Conservation (phyloP, 2,329 filamentous ascomycete genomes). For the Ophiostoma piceae region DNA sequence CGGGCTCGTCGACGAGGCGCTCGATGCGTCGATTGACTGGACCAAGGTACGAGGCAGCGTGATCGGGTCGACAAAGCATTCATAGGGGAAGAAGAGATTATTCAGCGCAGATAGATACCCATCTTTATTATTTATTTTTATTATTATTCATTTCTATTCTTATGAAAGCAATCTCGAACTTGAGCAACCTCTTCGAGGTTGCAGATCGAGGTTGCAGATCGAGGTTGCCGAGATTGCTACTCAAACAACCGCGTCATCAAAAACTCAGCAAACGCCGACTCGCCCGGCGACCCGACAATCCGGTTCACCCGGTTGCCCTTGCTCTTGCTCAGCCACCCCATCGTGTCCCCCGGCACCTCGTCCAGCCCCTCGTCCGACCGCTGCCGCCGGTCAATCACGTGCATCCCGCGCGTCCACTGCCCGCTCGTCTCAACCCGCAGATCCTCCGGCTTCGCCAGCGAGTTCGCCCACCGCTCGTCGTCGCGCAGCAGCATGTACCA, state of each 20-base stretch:
- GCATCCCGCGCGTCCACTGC: slow-evolving; percentile 93
- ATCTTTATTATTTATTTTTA: background rate
- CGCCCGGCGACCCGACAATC: slow-evolving; percentile 64
- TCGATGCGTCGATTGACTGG: slow-evolving; percentile 92
- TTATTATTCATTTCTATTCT: background rate
- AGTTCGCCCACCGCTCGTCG: slow-evolving; percentile 51
- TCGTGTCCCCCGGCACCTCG: slow-evolving; percentile 62
- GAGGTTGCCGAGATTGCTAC: slow-evolving; percentile 27
- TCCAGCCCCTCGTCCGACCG: slow-evolving; percentile 48
- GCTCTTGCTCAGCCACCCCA: slow-evolving; percentile 66
- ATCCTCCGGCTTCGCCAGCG: slow-evolving; percentile 62
- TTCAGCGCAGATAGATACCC: slow-evolving; percentile 12
- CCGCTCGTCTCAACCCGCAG: slow-evolving; percentile 83
- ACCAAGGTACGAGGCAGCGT: slow-evolving; percentile 76
- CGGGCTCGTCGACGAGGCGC: slow-evolving; percentile 80
- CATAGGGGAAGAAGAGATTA: slow-evolving; percentile 32
- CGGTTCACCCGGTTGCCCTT: slow-evolving; percentile 77
- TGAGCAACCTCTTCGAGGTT: no score
- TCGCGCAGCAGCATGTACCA: slow-evolving; percentile 68
- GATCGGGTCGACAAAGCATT: slow-evolving; percentile 80
- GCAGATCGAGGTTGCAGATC: no score
- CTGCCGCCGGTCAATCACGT: slow-evolving; percentile 69
- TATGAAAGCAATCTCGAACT: background rate
- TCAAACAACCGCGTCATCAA: slow-evolving; percentile 63
- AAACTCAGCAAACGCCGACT: slow-evolving; percentile 59